phyloP scores from a whole-genome alignment of 2,329 filamentous ascomycete genomes.

The Botryotinia globosa region DNA sequence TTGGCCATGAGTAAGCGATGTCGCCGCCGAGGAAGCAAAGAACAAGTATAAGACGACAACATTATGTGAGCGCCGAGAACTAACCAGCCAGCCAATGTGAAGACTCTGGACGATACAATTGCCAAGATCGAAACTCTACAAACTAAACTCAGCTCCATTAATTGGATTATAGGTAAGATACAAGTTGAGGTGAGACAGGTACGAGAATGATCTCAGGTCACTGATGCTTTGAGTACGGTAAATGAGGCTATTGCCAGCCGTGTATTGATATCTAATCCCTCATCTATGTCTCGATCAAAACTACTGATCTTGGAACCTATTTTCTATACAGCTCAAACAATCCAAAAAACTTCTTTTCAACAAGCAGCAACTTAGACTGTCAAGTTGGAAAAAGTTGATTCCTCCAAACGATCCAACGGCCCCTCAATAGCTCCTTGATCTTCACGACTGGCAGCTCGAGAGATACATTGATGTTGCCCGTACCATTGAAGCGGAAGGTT shows the following conservation, averaged over 20 bases:
- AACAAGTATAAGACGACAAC: background rate
- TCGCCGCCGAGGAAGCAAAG: background rate
- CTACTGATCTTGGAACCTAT: too few relatives aligned
- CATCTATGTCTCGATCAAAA: too few relatives aligned
- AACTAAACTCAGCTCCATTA: background rate
- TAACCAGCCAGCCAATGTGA: background rate
- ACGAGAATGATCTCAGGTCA: background rate
- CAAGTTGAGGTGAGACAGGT: background rate
- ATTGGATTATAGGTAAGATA: too few relatives aligned
- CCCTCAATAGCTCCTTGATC: background rate
- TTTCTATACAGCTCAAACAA: too few relatives aligned
- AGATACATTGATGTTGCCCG: background rate
- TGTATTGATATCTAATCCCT: background rate
- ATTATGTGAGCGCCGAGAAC: background rate
- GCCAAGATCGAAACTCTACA: too few relatives aligned
- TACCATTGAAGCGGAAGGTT: background rate
- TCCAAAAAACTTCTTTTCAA: too few relatives aligned
- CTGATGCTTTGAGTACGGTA: background rate
- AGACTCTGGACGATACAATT: background rate
- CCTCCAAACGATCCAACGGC: background rate
- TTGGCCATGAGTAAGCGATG: background rate
- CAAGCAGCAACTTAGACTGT: too few relatives aligned
- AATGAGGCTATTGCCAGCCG: background rate
- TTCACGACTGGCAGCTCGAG: background rate
- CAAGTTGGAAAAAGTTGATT: background rate